These are phyloP conservation scores for Paxillus rubicundulus DNA, from an alignment of 768 basidiomycete genomes.

Conservation along the genomic window DNA sequence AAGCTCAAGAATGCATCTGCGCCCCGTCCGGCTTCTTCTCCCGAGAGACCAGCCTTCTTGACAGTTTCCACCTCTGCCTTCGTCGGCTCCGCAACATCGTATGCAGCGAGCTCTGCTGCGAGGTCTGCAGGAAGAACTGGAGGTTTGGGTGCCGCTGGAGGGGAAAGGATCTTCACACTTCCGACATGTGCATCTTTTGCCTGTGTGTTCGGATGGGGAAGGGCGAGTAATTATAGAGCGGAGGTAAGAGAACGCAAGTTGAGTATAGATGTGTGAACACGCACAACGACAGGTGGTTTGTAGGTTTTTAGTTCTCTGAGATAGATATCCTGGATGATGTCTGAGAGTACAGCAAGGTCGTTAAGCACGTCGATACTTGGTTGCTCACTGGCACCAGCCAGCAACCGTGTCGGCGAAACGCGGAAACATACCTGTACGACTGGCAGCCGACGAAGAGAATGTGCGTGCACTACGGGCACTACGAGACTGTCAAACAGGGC, in stretches of 20 bases:
- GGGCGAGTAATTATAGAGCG: neutral
- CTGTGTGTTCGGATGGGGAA: constrained; percentile 40
- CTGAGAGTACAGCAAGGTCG: constrained; percentile 38
- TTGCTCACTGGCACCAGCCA: neutral
- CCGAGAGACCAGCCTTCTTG: constrained; percentile 23
- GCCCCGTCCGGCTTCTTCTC: constrained; percentile 35
- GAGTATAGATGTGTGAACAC: constrained; percentile 28
- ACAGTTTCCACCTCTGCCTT: constrained; percentile 42
- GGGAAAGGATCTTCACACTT: constrained; percentile 75
- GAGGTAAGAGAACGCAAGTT: neutral
- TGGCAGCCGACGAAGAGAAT: constrained; percentile 57
- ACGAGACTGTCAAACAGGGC: constrained; percentile 31
- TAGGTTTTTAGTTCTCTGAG: constrained; percentile 86
- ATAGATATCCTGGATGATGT: constrained; percentile 92
- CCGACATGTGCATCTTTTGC: constrained; percentile 89
- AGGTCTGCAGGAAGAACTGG: constrained; percentile 81
- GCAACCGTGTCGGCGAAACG: constrained; percentile 21
- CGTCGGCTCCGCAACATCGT: constrained; percentile 78
- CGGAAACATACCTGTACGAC: constrained; percentile 58
- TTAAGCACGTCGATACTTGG: constrained; percentile 7
- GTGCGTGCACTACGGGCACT: constrained; percentile 50
- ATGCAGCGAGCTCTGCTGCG: constrained; percentile 83
- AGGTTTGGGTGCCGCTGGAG: constrained; percentile 70
- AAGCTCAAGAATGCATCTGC: constrained; percentile 78
- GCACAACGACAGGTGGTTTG: constrained; percentile 71